Percentiles rank a stretch among this genome's conserved stretches.
Conservation (phyloP, 257 asterid species). For the Primulina tabacum region DNA sequence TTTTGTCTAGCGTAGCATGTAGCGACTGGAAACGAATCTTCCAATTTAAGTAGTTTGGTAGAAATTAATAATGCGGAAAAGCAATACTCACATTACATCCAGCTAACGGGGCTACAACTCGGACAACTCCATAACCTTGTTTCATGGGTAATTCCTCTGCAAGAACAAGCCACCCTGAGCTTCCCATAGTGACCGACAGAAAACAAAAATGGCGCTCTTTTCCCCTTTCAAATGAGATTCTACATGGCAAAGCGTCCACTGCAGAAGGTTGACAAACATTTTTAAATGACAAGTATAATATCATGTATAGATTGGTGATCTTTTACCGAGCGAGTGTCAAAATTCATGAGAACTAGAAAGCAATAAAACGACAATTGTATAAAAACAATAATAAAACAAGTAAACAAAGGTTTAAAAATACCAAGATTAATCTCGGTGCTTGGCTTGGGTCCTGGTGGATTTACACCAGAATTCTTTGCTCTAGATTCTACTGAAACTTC, state of each 20-base stretch:
- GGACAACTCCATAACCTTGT: constrained; percentile 60
- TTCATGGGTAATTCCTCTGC: constrained; percentile 65
- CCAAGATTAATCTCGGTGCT: constrained; percentile 75
- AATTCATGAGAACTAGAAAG: constrained; percentile 9
- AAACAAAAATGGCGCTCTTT: constrained; percentile 82
- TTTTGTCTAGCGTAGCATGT: neutral
- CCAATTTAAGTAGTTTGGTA: neutral
- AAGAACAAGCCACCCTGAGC: constrained; percentile 88
- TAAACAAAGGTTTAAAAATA: constrained; percentile 30
- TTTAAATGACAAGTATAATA: neutral
- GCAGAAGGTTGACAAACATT: constrained; percentile 27
- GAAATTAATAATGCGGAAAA: neutral
- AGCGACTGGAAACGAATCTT: neutral
- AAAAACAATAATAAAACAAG: constrained; percentile 8
- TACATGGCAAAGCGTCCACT: constrained; percentile 88
- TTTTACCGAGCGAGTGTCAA: neutral
- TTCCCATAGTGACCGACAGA: constrained; percentile 64
- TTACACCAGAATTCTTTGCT: constrained; percentile 65
- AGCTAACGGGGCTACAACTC: constrained; percentile 84
- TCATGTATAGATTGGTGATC: constrained; percentile 8
- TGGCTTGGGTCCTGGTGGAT: constrained; percentile 58
- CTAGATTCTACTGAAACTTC: constrained; percentile 60
- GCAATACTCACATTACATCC: constrained; percentile 82
- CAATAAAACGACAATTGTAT: constrained; percentile 3
- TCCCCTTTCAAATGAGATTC: constrained; percentile 97